Conservation (phyloP, 2,329 filamentous ascomycete species). For the Venturia carpophila region DNA sequence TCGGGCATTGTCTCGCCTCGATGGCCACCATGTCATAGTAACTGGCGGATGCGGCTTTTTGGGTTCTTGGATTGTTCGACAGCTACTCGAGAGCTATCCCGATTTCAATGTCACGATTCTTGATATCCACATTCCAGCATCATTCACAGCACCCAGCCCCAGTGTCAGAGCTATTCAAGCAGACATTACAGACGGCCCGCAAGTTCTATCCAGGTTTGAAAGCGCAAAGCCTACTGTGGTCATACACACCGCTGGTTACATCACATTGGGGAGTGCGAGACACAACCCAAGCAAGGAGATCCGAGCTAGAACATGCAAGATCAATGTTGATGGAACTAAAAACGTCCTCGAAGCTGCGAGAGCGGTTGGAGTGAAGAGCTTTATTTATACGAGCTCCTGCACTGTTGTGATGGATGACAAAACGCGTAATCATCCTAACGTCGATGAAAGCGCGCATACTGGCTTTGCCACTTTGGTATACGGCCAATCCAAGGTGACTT, state of each 20-base stretch:
- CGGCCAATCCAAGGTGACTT: conserved; percentile 19
- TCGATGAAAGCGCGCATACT: neutral
- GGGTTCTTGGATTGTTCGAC: conserved; percentile 4
- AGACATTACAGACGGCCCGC: conserved; percentile 33
- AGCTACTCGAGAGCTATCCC: conserved; percentile 30
- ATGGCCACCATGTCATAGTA: conserved; percentile 30
- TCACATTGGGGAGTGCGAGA: conserved; percentile 31
- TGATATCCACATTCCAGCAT: conserved; percentile 22
- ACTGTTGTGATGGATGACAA: conserved; percentile 15
- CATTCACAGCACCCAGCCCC: conserved; percentile 22
- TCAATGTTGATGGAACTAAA: conserved; percentile 82
- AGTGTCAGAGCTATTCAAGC: conserved; percentile 30
- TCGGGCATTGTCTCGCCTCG: neutral
- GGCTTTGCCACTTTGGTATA: conserved; percentile 14
- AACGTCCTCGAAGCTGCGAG: conserved; percentile 68
- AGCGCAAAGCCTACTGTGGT: conserved; percentile 70
- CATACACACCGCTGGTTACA: conserved; percentile 70
- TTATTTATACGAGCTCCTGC: conserved; percentile 70
- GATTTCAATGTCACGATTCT: conserved; percentile 35
- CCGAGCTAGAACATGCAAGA: conserved; percentile 59
- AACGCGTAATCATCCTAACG: conserved; percentile 9
- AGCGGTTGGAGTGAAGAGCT: conserved; percentile 61
- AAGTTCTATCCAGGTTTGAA: conserved; percentile 43
- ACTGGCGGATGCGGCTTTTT: conserved; percentile 44
- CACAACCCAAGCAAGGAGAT: conserved; percentile 34